Percentiles rank a stretch among this genome's conserved stretches.
Evolutionary conservation across 345 rosid genomes (phyloP).

Genomic region (Iberis pinnata): DNA sequence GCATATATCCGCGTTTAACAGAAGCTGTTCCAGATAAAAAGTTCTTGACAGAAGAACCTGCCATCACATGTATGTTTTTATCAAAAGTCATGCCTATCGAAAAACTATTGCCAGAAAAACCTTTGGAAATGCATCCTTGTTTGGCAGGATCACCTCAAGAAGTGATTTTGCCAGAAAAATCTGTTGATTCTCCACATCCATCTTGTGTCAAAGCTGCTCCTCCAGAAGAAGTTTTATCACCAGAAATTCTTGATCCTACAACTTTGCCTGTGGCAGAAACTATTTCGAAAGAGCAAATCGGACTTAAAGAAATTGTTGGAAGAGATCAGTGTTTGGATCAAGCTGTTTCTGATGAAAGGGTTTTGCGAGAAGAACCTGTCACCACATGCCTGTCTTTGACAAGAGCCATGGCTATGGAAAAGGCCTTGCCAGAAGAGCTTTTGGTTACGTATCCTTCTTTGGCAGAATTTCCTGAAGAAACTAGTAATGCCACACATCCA

Average conservation of each 20-base stretch:
- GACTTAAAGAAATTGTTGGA: conserved; percentile 11
- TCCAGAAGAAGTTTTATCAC: neutral
- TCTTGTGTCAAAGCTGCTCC: conserved; percentile 11
- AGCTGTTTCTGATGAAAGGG: conserved; percentile 5
- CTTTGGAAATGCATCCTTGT: conserved; percentile 1
- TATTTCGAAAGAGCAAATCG: conserved; percentile 7
- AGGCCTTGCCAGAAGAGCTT: conserved; percentile 9
- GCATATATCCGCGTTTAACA: neutral
- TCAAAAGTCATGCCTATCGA: neutral
- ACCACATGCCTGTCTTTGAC: conserved; percentile 5
- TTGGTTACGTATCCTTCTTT: conserved; percentile 8
- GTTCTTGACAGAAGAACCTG: conserved; percentile 15
- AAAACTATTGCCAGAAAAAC: conserved; percentile 9
- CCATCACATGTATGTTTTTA: conserved; percentile 13
- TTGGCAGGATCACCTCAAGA: conserved; percentile 1
- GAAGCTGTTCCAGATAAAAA: conserved; percentile 10
- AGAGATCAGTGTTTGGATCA: conserved; percentile 4
- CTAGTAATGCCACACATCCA: conserved; percentile 8
- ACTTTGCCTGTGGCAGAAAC: neutral
- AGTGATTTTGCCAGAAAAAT: conserved; percentile 9
- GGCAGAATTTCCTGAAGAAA: conserved; percentile 7
- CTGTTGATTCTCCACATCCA: conserved; percentile 5
- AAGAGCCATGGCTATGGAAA: conserved; percentile 1
- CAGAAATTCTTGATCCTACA: neutral
- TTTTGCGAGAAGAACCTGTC: conserved; percentile 14